Percentiles rank a stretch among this genome's conserved stretches.
Evolutionary conservation across 139 green algal genomes (phyloP).

Genomic region (Haematococcus sp.): DNA sequence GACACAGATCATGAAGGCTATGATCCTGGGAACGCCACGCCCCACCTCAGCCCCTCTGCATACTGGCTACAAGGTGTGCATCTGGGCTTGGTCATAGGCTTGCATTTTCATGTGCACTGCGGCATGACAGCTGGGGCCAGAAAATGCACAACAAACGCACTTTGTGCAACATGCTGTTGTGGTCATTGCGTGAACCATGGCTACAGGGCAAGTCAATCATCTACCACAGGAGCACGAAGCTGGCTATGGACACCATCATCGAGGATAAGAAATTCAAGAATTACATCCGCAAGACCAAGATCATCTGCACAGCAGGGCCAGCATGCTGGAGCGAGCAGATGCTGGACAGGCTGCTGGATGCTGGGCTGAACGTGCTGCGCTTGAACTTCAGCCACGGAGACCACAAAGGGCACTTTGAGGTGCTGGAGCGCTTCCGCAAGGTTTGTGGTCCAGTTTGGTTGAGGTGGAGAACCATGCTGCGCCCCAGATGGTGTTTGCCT

Average conservation of each 20-base stretch:
- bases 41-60: neutral
- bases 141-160: too few relatives aligned
- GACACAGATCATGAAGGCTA: slow-evolving; percentile 4
- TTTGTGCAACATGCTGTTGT: too few relatives aligned
- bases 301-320: slow-evolving; percentile 65
- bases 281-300: slow-evolving; percentile 54
- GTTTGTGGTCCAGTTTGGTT: slow-evolving; percentile 6
- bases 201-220: slow-evolving; percentile 10
- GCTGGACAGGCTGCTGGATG: slow-evolving; percentile 56
- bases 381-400: slow-evolving; percentile 75
- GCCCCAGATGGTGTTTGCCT: too few relatives aligned
- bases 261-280: slow-evolving; percentile 52
- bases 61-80: slow-evolving; percentile 12
- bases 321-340: slow-evolving; percentile 55
- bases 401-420: slow-evolving; percentile 49
- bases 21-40: neutral
- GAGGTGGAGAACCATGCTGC: too few relatives aligned
- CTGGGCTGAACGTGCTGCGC: slow-evolving; percentile 59
- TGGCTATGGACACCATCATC: slow-evolving; percentile 57
- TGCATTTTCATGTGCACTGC: too few relatives aligned
- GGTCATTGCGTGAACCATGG: too few relatives aligned
- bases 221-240: slow-evolving; percentile 46
- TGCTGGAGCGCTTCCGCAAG: slow-evolving; percentile 61
- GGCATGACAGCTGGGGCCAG: too few relatives aligned
- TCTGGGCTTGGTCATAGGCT: too few relatives aligned